phyloP scores from a whole-genome alignment of 495 filamentous ascomycete genomes.

The Penicillium ochrochloron region DNA sequence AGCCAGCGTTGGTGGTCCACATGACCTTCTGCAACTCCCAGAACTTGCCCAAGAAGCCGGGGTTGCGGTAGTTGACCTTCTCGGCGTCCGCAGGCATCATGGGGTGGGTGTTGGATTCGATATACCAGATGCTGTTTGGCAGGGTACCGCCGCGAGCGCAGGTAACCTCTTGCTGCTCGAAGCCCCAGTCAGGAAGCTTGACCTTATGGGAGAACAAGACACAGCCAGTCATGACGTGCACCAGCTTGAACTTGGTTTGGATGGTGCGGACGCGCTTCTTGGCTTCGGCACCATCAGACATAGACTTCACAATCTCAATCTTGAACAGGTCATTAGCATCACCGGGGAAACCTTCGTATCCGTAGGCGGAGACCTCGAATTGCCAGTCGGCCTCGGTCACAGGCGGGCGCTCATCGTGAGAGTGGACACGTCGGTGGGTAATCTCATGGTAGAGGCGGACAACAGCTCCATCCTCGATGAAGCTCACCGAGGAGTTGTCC shows the following conservation, averaged over 20 bases:
- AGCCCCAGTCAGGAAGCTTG: conserved; percentile 96
- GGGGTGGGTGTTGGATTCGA: conserved; percentile 87
- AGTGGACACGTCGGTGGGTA: conserved; percentile 89
- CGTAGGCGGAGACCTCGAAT: conserved; percentile 96
- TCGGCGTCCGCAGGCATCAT: conserved; percentile 73
- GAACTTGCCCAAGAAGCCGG: conserved; percentile 97
- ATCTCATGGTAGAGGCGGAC: conserved; percentile 81
- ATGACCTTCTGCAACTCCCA: conserved; percentile 99
- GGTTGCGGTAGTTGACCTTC: conserved; percentile 92
- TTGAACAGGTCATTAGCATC: conserved; percentile 97
- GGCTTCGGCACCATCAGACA: conserved; percentile 79
- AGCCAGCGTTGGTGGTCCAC: conserved; percentile 97
- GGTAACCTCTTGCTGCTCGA: conserved; percentile 96
- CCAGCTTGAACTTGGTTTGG: conserved; percentile 91
- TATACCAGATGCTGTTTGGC: conserved; percentile 96
- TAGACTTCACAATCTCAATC: conserved; percentile 87
- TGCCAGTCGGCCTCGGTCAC: conserved; percentile 98
- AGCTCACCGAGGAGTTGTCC: conserved; percentile 71
- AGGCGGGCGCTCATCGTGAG: conserved; percentile 96
- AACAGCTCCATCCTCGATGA: conserved; percentile 78
- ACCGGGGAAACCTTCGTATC: conserved; percentile 94
- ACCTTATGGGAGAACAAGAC: conserved; percentile 98
- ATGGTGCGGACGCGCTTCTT: conserved; percentile 91
- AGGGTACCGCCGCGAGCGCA: conserved; percentile 92
- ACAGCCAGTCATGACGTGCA: conserved; percentile 97